Evolutionary conservation across 495 filamentous ascomycete genomes (phyloP).

Genomic region (Podospora pseudocomata): DNA sequence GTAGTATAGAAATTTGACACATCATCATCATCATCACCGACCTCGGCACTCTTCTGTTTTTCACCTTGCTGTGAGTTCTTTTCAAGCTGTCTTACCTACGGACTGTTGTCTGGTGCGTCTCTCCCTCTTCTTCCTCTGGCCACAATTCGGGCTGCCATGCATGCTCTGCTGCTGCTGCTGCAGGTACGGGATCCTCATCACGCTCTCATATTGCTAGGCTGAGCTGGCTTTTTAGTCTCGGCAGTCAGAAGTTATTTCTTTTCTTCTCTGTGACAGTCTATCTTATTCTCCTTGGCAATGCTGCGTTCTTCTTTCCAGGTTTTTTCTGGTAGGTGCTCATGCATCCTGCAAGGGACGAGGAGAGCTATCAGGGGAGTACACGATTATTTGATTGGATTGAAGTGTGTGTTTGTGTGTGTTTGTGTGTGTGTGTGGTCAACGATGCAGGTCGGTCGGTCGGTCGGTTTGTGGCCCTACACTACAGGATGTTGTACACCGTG

Average conservation of each 20-base stretch:
- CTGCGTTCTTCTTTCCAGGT: not conserved
- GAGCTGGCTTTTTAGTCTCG: not conserved
- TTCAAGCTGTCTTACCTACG: not conserved
- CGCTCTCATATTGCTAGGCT: not conserved
- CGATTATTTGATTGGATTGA: not conserved
- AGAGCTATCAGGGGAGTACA: not conserved
- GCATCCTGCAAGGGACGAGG: conserved; percentile 23
- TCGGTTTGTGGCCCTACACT: not conserved
- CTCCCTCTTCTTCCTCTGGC: not conserved
- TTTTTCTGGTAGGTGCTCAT: conserved; percentile 5
- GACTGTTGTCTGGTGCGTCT: not conserved
- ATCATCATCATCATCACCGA: not conserved
- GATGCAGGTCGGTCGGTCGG: not conserved
- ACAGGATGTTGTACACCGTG: not conserved
- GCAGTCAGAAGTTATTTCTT: not conserved
- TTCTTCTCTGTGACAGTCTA: too few relatives aligned
- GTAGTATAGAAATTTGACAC: not conserved
- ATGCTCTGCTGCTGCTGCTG: not conserved
- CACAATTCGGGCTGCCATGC: not conserved
- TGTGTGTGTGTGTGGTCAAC: not conserved
- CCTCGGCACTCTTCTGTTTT: not conserved
- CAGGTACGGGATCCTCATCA: not conserved
- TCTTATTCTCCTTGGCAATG: not conserved
- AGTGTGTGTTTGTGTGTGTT: not conserved
- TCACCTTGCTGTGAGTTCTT: not conserved